A percentile compares a stretch with the other conserved stretches of the same genome.
Evolutionary conservation across 2,329 filamentous ascomycete genomes (phyloP).

Genomic region (Aureobasidium sp.): DNA sequence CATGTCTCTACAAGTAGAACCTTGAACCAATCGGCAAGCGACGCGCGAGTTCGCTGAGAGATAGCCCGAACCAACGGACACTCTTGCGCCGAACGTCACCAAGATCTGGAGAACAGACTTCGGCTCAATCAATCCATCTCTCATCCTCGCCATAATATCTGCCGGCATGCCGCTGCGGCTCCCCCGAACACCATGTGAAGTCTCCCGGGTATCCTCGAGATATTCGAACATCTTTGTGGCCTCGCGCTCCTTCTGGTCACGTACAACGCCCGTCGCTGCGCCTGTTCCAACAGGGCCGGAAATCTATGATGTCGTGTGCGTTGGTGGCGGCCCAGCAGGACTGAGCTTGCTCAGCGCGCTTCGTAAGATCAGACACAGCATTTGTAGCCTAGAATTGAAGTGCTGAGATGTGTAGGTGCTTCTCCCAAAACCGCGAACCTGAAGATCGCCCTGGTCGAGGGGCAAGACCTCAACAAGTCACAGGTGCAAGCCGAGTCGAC

Average conservation of each 20-base stretch:
- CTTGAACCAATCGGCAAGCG: not conserved
- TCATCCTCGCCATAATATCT: constrained; percentile 9
- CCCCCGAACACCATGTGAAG: constrained; percentile 15
- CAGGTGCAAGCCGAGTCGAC: constrained; percentile 59
- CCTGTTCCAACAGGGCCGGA: constrained; percentile 44
- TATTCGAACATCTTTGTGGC: not conserved
- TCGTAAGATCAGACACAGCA: constrained; percentile 25
- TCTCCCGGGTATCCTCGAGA: constrained; percentile 6
- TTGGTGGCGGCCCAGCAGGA: constrained; percentile 83
- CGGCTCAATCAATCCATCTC: constrained; percentile 11
- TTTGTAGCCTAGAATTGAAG: not conserved
- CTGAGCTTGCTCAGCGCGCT: constrained; percentile 46
- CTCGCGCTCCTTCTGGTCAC: constrained; percentile 10
- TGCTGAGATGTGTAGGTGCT: constrained; percentile 18
- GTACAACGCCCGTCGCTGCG: not conserved
- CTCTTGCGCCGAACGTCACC: constrained; percentile 2
- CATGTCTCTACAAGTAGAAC: not conserved
- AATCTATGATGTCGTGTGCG: constrained; percentile 88
- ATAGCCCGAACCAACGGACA: constrained; percentile 3
- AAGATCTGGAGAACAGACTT: constrained; percentile 16
- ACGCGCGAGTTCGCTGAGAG: not conserved
- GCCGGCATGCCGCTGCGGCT: constrained; percentile 15
- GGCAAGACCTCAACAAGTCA: constrained; percentile 69
- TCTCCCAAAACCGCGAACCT: constrained; percentile 55
- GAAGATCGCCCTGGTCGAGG: constrained; percentile 82